Conservation (phyloP, 371 early-diverging fungal genomes). For the Batkoa obscura region DNA sequence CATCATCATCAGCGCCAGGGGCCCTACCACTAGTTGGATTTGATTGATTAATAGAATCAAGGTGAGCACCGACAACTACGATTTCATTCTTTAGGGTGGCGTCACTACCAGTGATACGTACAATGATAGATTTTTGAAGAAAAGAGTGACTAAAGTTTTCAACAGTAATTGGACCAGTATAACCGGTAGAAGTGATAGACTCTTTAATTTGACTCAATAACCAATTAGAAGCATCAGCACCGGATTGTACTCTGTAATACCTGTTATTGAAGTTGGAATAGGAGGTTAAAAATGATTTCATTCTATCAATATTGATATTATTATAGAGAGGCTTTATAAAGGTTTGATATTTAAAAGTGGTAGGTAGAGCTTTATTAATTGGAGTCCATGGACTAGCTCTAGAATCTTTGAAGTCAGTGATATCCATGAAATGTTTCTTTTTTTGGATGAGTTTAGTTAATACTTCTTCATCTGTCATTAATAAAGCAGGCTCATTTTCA, state of each 20-base stretch:
- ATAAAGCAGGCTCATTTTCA: constrained; percentile 25
- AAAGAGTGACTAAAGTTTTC: constrained; percentile 52
- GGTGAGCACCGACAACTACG: constrained; percentile 77
- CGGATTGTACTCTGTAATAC: constrained; percentile 64
- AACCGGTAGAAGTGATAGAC: constrained; percentile 19
- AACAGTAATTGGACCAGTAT: constrained; percentile 42
- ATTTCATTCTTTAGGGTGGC: constrained; percentile 28
- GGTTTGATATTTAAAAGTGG: too few relatives aligned
- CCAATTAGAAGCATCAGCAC: constrained; percentile 56
- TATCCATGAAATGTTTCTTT: constrained; percentile 63
- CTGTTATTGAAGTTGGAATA: constrained; percentile 72
- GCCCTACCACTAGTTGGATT: constrained; percentile 58
- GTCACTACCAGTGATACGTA: constrained; percentile 41
- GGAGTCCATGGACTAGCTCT: too few relatives aligned
- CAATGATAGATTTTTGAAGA: constrained; percentile 37
- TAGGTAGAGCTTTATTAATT: neutral
- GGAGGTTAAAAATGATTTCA: constrained; percentile 36
- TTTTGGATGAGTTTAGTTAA: constrained; percentile 36
- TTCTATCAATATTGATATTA: constrained; percentile 9
- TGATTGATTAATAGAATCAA: constrained; percentile 77
- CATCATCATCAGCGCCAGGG: constrained; percentile 79
- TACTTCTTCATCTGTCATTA: constrained; percentile 44
- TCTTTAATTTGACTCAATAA: constrained; percentile 32
- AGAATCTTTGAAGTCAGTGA: too few relatives aligned
- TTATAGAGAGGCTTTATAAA: too few relatives aligned